Evolutionary conservation across 192 early-diverging fungal species (phyloP).

Genomic region (Backusella parvicylindrica): DNA sequence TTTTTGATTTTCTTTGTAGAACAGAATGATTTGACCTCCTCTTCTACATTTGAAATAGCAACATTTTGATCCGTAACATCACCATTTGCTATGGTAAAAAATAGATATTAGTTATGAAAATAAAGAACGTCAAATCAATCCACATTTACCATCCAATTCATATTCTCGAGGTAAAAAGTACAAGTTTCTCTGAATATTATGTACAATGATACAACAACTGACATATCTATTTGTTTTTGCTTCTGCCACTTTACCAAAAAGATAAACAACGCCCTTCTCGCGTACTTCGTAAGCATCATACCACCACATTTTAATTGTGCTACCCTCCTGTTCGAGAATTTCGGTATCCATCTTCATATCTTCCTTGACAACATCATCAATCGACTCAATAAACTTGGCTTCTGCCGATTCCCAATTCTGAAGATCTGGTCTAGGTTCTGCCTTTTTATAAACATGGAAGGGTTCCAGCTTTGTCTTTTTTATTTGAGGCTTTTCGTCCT

Average conservation of each 20-base stretch:
- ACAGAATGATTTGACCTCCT: constrained; percentile 69
- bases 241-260: constrained; percentile 84
- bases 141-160: constrained; percentile 45
- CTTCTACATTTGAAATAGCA: constrained; percentile 63
- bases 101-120: not conserved
- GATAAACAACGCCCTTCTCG: constrained; percentile 69
- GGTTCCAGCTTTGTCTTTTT: not conserved
- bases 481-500: not conserved
- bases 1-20: constrained; percentile 50
- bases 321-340: constrained; percentile 36
- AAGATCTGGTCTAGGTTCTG: not conserved
- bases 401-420: constrained; percentile 3
- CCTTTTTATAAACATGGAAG: not conserved
- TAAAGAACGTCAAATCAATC: not conserved
- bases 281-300: constrained; percentile 82
- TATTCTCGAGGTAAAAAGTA: constrained; percentile 82
- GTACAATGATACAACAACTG: constrained; percentile 81
- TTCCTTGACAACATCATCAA: not conserved
- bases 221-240: constrained; percentile 52
- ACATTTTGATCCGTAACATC: constrained; percentile 56
- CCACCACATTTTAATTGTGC: constrained; percentile 80
- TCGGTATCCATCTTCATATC: constrained; percentile 1
- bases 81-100: constrained; percentile 34
- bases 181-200: constrained; percentile 81
- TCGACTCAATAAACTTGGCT: not conserved